Conservation (phyloP, 2,329 filamentous ascomycete species). For the Sporothrix brasiliensis region DNA sequence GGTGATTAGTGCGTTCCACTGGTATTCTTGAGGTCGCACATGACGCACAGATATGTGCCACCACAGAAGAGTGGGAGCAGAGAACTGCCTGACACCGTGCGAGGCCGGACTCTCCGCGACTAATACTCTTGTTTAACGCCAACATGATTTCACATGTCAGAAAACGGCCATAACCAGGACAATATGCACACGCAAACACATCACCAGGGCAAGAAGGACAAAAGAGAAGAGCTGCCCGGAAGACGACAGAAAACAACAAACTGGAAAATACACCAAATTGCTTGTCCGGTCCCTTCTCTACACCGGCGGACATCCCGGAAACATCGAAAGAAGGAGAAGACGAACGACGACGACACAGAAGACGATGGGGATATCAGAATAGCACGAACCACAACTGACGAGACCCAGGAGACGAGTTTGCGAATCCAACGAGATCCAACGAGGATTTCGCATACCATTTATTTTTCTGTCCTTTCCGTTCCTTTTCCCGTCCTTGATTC, state of each 20-base stretch:
- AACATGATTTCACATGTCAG: conserved; percentile 12
- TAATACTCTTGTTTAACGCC: background rate
- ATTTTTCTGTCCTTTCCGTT: background rate
- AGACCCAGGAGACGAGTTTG: background rate
- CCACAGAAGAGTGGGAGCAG: too few relatives aligned
- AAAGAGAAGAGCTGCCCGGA: background rate
- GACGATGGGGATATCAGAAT: background rate
- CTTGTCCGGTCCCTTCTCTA: background rate
- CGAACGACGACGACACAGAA: background rate
- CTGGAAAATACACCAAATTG: background rate
- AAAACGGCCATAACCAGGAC: background rate
- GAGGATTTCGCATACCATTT: background rate
- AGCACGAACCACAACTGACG: background rate
- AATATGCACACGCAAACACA: background rate
- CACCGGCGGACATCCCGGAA: background rate
- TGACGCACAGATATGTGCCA: background rate
- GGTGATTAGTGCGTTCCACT: background rate
- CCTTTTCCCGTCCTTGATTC: background rate
- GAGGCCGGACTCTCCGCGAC: conserved; percentile 9
- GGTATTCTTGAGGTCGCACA: background rate
- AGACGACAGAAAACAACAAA: background rate
- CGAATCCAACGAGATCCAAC: background rate
- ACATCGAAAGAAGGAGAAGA: background rate
- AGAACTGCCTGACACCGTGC: background rate
- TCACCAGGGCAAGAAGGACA: conserved; percentile 2